Evolutionary conservation across 2,329 filamentous ascomycete genomes (phyloP).

Genomic region (Chrysoporthe puriensis): DNA sequence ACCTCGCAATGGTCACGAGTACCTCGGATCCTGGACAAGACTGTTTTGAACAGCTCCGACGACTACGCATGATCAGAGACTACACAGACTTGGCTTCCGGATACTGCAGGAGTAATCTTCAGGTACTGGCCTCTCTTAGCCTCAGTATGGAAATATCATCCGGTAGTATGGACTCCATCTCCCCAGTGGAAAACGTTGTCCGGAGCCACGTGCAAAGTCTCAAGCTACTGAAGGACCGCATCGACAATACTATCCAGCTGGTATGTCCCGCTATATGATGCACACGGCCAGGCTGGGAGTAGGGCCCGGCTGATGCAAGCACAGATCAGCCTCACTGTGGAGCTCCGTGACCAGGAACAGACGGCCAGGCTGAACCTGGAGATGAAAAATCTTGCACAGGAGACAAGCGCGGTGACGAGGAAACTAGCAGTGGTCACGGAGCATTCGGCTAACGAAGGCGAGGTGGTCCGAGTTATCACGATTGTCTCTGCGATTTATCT

Average conservation of each 20-base stretch:
- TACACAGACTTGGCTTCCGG: conserved; percentile 17
- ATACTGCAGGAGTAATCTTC: conserved; percentile 23
- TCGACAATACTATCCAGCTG: conserved; percentile 28
- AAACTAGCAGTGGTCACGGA: conserved; percentile 33
- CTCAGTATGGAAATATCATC: background rate
- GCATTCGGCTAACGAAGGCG: conserved; percentile 34
- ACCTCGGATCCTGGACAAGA: conserved; percentile 10
- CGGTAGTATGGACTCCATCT: background rate
- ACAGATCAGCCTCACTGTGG: conserved; percentile 27
- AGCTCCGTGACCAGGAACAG: conserved; percentile 25
- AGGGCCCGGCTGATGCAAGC: background rate
- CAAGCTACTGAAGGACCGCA: conserved; percentile 19
- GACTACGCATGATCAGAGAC: conserved; percentile 17
- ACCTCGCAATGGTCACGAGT: conserved; percentile 21
- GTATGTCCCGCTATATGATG: conserved; percentile 5
- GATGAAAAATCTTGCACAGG: conserved; percentile 28
- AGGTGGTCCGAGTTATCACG: conserved; percentile 35
- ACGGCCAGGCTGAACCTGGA: conserved; percentile 26
- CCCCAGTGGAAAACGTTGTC: conserved; percentile 4
- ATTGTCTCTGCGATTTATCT: conserved; percentile 35
- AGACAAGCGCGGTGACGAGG: conserved; percentile 30
- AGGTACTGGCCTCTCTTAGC: conserved; percentile 17
- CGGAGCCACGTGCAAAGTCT: conserved; percentile 18
- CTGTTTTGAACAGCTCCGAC: conserved; percentile 5
- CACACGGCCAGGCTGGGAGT: background rate